Evolutionary conservation across 768 basidiomycete genomes (phyloP).

Genomic region (Boletus subcaerulescens): DNA sequence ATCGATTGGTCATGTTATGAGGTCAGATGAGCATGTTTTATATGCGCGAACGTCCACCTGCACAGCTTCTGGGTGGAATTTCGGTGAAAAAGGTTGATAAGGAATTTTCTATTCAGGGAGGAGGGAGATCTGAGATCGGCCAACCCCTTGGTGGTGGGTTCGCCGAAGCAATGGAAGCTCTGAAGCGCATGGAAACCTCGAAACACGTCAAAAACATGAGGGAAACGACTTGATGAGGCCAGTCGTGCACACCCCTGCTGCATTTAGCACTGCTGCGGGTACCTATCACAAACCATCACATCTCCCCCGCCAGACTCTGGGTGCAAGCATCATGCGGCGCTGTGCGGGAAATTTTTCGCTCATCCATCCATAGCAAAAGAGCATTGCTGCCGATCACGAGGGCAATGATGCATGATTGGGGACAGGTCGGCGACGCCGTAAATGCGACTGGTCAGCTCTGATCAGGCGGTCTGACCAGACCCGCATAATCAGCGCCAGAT

Average conservation of each 20-base stretch:
- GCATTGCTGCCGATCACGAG: constrained; percentile 26
- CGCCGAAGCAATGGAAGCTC: constrained; percentile 17
- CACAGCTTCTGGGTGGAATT: constrained; percentile 12
- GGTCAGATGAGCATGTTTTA: constrained; percentile 22
- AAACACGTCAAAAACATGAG: constrained; percentile 30
- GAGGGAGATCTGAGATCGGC: constrained; percentile 25
- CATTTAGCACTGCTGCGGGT: constrained; percentile 12
- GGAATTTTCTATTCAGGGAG: constrained; percentile 5
- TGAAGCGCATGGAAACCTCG: constrained; percentile 13
- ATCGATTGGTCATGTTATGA: constrained; percentile 18
- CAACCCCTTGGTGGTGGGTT: constrained; percentile 20
- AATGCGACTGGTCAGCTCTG: constrained; percentile 5
- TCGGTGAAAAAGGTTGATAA: constrained; percentile 32
- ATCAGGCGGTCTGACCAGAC: constrained; percentile 3
- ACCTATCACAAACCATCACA: constrained; percentile 1
- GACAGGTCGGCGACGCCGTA: constrained; percentile 27
- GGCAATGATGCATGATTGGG: constrained; percentile 21
- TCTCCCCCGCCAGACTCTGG: constrained; percentile 9
- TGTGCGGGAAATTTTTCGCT: constrained; percentile 10
- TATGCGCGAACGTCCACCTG: constrained; percentile 3
- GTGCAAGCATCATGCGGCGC: constrained; percentile 1
- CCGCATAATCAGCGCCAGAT: constrained; percentile 23
- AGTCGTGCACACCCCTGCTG: constrained; percentile 8
- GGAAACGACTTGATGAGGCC: constrained; percentile 14
- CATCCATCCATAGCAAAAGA: constrained; percentile 9